Base-by-base conservation (phyloP, 192 early-diverging fungal species). In the Entomortierella chlamydospora region DNA sequence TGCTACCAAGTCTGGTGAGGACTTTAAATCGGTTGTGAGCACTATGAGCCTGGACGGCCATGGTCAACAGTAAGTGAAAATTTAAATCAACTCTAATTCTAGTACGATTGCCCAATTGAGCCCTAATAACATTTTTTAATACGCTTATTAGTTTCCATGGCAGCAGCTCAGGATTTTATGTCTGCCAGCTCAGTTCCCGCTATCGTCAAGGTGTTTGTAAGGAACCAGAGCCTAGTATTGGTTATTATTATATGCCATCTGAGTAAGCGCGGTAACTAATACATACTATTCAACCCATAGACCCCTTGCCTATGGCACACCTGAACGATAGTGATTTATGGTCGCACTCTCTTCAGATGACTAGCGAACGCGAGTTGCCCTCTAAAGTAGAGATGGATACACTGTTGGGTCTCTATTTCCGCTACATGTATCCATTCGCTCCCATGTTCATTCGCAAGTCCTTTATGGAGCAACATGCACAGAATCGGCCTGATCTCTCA, bases 81-180 rank as follows among this genome's bases (percentile, higher is more conserved):
- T 72, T 39, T 26, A 34, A 47, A 56, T 71, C 68, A 70, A 61
- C 68, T 47, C 61, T 70, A 70, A 41, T 20, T 47, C 20, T 12
- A 12, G 8, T 7, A 37, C 34, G 10, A 7, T 37, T 37, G 34
- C 5, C 34, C 34, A 37, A 37, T 37, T 37, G 34, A 37, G 10
- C 34, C 34, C 34, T 37, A 37, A 7, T 37, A 37, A 37, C 34
- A 37, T 7, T 37, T 12, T 47, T 47, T 47, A 41, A 41, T 41
- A 41, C 20, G 15, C 23, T 39, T 55, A 28, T 11, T 64, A 83
- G 93, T 37, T 94, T 91, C 67, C 85, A 91, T 28, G 93, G 93
- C 29, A 89, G 89, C 51, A 90, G 90, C 57, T 92, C 91, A 28
- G 93, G 93, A 10, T 87, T 91, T 71, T 92, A 92, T 82, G 81